phyloP scores from a whole-genome alignment of 257 asterid species.

The Paraleonurus japonicus region DNA sequence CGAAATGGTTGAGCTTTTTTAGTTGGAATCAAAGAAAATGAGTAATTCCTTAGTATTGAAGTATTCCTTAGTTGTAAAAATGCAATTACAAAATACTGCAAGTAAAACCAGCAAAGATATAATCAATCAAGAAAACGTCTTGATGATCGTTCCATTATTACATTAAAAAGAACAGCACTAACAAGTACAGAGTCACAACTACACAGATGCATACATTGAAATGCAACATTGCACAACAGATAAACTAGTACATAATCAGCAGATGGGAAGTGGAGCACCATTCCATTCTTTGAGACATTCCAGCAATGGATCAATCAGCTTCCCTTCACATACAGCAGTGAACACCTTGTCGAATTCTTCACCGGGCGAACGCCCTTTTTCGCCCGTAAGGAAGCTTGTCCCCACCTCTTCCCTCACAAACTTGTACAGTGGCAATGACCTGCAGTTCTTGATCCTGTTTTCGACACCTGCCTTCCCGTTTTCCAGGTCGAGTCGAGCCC shows the following conservation, averaged over 20 bases:
- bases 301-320: slow-evolving; percentile 47
- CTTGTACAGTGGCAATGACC: slow-evolving; percentile 41
- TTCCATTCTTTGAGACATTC: slow-evolving; percentile 46
- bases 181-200: slow-evolving; percentile 10
- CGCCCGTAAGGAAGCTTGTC: slow-evolving; percentile 35
- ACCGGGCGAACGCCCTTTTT: slow-evolving; percentile 36
- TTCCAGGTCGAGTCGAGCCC: slow-evolving; percentile 31
- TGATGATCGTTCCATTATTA: background rate
- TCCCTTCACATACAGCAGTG: slow-evolving; percentile 41
- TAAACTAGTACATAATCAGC: background rate
- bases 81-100: no score
- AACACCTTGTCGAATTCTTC: slow-evolving; percentile 46
- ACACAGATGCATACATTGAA: background rate
- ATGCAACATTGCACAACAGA: background rate
- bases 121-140: no score
- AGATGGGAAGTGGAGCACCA: slow-evolving; percentile 47
- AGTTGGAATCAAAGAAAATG: no score
- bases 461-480: slow-evolving; percentile 18
- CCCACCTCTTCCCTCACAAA: slow-evolving; percentile 41
- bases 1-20: no score
- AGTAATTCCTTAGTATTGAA: no score
- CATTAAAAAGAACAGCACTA: background rate
- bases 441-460: slow-evolving; percentile 33
- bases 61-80: no score
- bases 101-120: no score